A percentile compares a stretch with the other conserved stretches of the same genome.
phyloP scores from a whole-genome alignment of 352 stramenopile genomes.

The Globisporangium uncinulatum region DNA sequence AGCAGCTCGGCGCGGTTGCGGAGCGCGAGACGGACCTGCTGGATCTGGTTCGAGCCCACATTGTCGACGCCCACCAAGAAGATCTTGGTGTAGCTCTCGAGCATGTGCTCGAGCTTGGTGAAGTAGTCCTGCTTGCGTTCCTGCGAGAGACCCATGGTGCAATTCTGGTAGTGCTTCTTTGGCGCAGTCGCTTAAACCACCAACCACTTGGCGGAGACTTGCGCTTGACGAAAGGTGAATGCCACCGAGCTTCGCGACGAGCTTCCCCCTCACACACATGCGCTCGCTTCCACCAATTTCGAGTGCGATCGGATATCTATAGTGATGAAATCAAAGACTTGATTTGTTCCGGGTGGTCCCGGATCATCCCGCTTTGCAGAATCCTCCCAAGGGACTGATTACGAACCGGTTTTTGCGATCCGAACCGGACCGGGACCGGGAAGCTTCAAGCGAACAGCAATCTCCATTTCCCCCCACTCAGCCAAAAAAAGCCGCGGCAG shows the following conservation, averaged over 20 bases:
- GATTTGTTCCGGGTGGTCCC: too few relatives aligned
- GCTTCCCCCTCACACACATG: too few relatives aligned
- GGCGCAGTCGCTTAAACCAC: slow-evolving; percentile 88
- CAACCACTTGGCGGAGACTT: slow-evolving; percentile 55
- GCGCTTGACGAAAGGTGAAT: slow-evolving; percentile 62
- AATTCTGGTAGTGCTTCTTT: slow-evolving; percentile 17
- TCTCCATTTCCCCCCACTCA: too few relatives aligned
- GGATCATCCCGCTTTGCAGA: too few relatives aligned
- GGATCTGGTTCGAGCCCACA: slow-evolving; percentile 99
- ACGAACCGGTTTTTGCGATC: too few relatives aligned
- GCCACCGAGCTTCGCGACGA: not conserved
- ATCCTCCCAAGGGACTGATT: too few relatives aligned
- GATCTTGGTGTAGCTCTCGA: slow-evolving; percentile 97
- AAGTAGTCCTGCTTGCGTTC: slow-evolving; percentile 99
- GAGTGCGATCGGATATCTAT: too few relatives aligned
- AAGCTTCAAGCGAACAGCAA: too few relatives aligned
- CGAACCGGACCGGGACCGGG: too few relatives aligned
- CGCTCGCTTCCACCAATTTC: not conserved
- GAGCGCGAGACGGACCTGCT: slow-evolving; percentile 95
- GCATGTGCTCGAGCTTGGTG: slow-evolving; percentile 91
- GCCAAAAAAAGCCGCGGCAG: too few relatives aligned
- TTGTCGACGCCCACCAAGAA: slow-evolving; percentile 99
- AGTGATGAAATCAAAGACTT: too few relatives aligned
- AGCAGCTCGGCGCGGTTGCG: slow-evolving; percentile 95
- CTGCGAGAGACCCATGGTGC: slow-evolving; percentile 91